Evolutionary conservation across 139 green algal genomes (phyloP), one percentile per base, ranked within the genome.

Genomic region (Tetraselmis striata): DNA sequence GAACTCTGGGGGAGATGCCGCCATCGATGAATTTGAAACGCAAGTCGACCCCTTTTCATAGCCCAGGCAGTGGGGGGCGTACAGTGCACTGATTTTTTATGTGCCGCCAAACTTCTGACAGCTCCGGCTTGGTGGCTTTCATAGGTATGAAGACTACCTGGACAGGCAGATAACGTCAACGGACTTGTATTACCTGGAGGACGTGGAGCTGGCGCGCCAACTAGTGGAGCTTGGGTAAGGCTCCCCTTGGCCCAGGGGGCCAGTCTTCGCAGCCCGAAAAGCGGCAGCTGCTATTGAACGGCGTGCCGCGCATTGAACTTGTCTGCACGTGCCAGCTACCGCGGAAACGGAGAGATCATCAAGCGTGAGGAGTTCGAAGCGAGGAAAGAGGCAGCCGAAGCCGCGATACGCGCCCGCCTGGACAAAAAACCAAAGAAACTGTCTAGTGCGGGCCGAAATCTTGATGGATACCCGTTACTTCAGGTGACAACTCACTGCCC

Each of bases 101-200:
- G 45, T 67, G 45, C 45, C 18, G n/a, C n/a, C n/a, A n/a, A n/a
- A n/a, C n/a, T n/a, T n/a, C n/a, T n/a, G n/a, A n/a, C n/a, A n/a
- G n/a, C n/a, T n/a, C n/a, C n/a, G n/a, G n/a, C 18, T 67, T 18
- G 45, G 45, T 67, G 11, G 45, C 45, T 67, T 67, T 5, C 18
- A n/a, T 18, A 98, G 92, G 24, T 98, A 98, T 77, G 95, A 97
- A 59, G 95, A 94, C 59, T 98, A 97, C 81, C 84, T 98, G 30
- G 89, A 95, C 88, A 95, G 90, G 45, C 91, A 96, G 75, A 95
- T 98, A 27, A 97, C 91, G 2, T 77, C 84, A 31, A 93, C 88
- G 0, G 95, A 98, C 84, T 85, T 97, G 77, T 96, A 92, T 59
- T 97, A 97, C 85, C 84, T 98, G 0, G 93, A 95, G 28, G 90